Base-by-base conservation (phyloP, 2,329 filamentous ascomycete genomes). In the Ceratocystis smalleyi region DNA sequence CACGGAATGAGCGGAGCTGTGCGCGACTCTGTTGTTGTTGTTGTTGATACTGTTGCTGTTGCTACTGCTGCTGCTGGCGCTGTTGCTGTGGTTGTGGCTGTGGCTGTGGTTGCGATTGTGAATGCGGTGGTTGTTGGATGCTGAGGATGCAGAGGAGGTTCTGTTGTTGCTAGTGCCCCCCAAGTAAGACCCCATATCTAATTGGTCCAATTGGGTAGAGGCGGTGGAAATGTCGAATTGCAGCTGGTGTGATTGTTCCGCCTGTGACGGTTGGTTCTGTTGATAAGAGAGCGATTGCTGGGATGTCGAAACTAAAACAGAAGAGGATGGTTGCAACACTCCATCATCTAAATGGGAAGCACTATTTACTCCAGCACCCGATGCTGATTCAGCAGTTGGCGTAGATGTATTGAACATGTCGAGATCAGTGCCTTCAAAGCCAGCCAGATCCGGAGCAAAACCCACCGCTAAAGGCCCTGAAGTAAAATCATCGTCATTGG, bases 401-500 rank as follows among this genome's bases (percentile, higher is more conserved):
- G 54, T 17, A 7, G 54, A n/a, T 30, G 54, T 57, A 57, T 32
- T 57, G 54, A 57, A 57, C 30, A 57, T 32, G 32, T 35, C 27
- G 15, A 62, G 51, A 22, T 51, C 40, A 17, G 32, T 15, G n/a
- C 62, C 47, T 22, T 59, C 65, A n/a, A 64, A 57, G 24, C 24
- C 62, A 22, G 57, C 40, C 35, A 55, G 35, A 54, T 40, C 24
- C n/a, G 65, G 22, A 40, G 54, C 40, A 49, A 66, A 64, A 17
- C 63, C 65, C 24, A 66, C 45, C 2, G 59, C 62, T 45, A 66
- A 59, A 3, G 65, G 65, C 12, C 57, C 59, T 17, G 62, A 61
- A 40, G 47, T 49, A 35, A 66, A 59, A 35, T 62, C 62, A 19
- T 64, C 19, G 12, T 59, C 62, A 32, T 49, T 43, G 27, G 54